These are phyloP conservation scores for Aspergillus clavatus DNA, from an alignment of 2,329 filamentous ascomycete genomes.

Conservation along the genomic window DNA sequence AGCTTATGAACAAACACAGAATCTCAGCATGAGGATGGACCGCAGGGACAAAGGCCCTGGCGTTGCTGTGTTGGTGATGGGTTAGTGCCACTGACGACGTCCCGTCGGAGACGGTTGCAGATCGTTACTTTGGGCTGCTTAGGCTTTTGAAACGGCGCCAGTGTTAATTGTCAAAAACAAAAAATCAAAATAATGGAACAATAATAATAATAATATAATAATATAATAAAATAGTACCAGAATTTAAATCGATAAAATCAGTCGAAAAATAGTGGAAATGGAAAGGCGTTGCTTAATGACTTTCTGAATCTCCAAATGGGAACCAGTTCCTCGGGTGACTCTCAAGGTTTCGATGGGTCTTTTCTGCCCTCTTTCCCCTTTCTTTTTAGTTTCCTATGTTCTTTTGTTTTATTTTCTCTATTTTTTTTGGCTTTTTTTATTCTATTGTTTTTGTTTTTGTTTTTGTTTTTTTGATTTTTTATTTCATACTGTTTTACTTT, in stretches of 20 bases:
- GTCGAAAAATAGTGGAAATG: too few species aligned
- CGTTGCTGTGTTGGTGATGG: conserved; percentile 22
- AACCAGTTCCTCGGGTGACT: conserved; percentile 32
- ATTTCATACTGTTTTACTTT: neutral
- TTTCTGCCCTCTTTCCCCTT: conserved; percentile 7
- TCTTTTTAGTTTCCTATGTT: neutral
- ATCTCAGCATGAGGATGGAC: conserved; percentile 28
- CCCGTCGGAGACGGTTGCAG: conserved; percentile 37
- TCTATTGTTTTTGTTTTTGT: neutral
- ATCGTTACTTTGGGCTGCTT: conserved; percentile 31
- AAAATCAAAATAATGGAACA: too few species aligned
- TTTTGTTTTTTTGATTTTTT: neutral
- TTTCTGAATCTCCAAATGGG: conserved; percentile 20
- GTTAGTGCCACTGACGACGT: conserved; percentile 40
- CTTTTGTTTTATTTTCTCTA: neutral
- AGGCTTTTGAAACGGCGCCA: conserved; percentile 26
- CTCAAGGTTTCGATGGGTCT: conserved; percentile 16
- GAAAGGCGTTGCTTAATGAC: conserved; percentile 5
- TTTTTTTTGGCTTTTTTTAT: neutral
- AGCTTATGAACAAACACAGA: conserved; percentile 41
- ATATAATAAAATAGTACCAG: too few species aligned
- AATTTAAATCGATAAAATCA: too few species aligned
- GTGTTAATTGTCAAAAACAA: conserved; percentile 15
- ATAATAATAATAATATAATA: conserved; percentile 10
- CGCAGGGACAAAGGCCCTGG: conserved; percentile 25